Evolutionary conservation across 2,329 filamentous ascomycete species (phyloP), one percentile per base, ranked within the genome.

Genomic region (Colletotrichum filicis): DNA sequence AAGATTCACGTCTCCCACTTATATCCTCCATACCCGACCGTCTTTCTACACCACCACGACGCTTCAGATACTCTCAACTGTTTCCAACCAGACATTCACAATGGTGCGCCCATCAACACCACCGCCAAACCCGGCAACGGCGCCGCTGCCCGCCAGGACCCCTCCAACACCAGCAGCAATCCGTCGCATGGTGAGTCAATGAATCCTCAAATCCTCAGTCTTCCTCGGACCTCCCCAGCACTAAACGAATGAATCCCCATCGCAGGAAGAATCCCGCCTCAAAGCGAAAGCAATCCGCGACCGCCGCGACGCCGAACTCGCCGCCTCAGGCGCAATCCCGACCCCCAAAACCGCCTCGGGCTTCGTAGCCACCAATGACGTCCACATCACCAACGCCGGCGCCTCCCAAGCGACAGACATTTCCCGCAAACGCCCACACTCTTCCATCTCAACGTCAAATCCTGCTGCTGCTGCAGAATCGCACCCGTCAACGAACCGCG

Each of bases 201-300:
- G 32, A 62, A 4, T 49, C 28, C 32, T 16, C 30, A 58, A 52
- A 75, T 66, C 61, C 6, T 37, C 26, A 9, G 19, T 24, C 49
- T 56, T 46, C n/a, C 7, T 28, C 26, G 60, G 56, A 53, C 58
- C 58, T 66, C 16, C 37, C 14, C 37, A 42, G 6, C 16, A 28
- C 19, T 37, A 77, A 57, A 78, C 73, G 1, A 2, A 30, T 4
- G 32, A 35, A 35, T 14, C 46, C 5, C 24, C 7, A 8, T 24
- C 22, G 7, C 71, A 97, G 94, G 96, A 98, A 90, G 92, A 96
- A 81, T 95, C 92, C 77, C 91, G 96, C 24, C 89, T 98, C 35
- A 94, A 92, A 83, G 94, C 97, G 68, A 98, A 98, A 87, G 95
- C 95, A 2, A 87, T 95, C 22, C 93, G 94, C 71, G 91, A 94